These are phyloP conservation scores for Schizochytrium sp. DNA, from an alignment of 108 stramenopile species.

Conservation along the genomic window DNA sequence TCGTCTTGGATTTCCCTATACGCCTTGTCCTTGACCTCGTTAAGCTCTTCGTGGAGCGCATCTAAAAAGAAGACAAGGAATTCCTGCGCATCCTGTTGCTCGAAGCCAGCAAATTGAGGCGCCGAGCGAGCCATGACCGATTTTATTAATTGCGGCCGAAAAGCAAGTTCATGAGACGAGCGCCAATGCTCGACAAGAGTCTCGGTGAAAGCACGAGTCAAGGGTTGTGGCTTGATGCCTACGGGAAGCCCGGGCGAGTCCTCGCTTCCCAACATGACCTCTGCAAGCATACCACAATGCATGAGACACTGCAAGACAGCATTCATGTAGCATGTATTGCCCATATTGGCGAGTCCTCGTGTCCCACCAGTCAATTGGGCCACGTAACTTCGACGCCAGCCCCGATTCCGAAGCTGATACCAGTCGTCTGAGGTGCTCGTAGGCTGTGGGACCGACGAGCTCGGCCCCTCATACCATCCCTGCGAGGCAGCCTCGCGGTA, in stretches of 20 bases:
- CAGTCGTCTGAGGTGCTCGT: not conserved
- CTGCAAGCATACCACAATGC: slow-evolving; percentile 58
- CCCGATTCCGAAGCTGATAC: not conserved
- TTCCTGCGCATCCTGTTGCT: slow-evolving; percentile 98
- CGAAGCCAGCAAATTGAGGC: slow-evolving; percentile 87
- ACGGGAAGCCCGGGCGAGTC: too few relatives aligned
- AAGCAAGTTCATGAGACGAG: slow-evolving; percentile 54
- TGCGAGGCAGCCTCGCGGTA: not conserved
- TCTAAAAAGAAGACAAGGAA: slow-evolving; percentile 88
- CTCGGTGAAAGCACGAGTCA: slow-evolving; percentile 22
- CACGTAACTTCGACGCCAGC: not conserved
- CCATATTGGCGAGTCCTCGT: slow-evolving; percentile 25
- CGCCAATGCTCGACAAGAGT: slow-evolving; percentile 88
- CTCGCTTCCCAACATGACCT: slow-evolving; percentile 59
- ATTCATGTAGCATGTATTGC: slow-evolving; percentile 45
- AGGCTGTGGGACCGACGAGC: not conserved
- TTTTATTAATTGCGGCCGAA: slow-evolving; percentile 74
- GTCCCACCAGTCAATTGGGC: not conserved
- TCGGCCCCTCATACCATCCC: not conserved
- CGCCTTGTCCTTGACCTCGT: slow-evolving; percentile 71
- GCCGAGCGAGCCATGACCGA: slow-evolving; percentile 71
- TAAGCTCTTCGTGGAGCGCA: slow-evolving; percentile 94
- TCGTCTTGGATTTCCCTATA: slow-evolving; percentile 77
- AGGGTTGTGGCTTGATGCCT: not conserved
- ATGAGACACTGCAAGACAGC: slow-evolving; percentile 37